Evolutionary conservation across 2,329 filamentous ascomycete genomes (phyloP), one percentile per base, ranked within the genome.

Genomic region (Neopestalotiopsis sp.): DNA sequence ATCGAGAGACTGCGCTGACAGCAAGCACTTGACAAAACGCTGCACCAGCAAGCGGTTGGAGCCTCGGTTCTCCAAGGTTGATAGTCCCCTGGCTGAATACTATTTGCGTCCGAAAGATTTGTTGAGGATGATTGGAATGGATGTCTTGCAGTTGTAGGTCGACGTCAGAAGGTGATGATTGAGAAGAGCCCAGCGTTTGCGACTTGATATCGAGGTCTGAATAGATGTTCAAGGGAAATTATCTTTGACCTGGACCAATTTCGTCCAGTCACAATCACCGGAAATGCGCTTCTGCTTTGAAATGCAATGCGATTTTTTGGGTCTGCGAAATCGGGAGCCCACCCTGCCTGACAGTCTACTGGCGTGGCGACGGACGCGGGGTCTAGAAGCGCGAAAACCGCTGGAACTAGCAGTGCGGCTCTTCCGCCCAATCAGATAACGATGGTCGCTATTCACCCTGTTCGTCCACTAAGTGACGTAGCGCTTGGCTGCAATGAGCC

Each of bases 241-340:
- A 20, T 38, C 14, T 30, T n/a, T 52, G 24, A 52, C 24, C 24
- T 28, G 20, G 24, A 40, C n/a, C 20, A 49, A 45, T 32, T 38
- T 12, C 45, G 49, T 66, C 45, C 63, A 66, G 63, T 66, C 63
- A 66, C 14, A 66, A 32, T 13, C 20, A 38, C 30, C 63, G 63
- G 45, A 66, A 67, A 67, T 67, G 56, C 52, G 34, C 52, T 12
- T 49, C 32, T 70, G 69, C 66, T 70, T 70, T 70, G 69, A 70
- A 70, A 70, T 70, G 59, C 69, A 68, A 66, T 52, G 69, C 62
- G 45, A 66, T 20, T 66, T 67, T 69, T 68, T 67, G 68, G 68
- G n/a, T 61, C 28, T 66, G 69, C 69, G 69, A 70, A 38, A 70
- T 70, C 69, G 69, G 69, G 17, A n/a, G 66, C 30, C 59, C 34